Base-by-base conservation (phyloP, 2,329 filamentous ascomycete species). In the Neurospora sp. region DNA sequence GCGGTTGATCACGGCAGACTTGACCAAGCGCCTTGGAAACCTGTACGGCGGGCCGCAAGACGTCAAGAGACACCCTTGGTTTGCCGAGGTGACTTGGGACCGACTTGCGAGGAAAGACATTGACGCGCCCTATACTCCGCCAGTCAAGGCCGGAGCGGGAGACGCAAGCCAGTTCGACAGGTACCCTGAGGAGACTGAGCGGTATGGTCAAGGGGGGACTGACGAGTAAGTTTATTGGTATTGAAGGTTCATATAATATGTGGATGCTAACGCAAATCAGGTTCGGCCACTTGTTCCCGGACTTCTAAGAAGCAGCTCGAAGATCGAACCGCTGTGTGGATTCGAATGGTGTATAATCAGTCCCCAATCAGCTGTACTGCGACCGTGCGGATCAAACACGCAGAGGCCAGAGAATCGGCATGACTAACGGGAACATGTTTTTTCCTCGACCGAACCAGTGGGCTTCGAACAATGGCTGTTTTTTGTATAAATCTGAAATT, bases 141-240 rank as follows among this genome's bases (percentile, higher is more conserved):
- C 96, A 0, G 95, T 99, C 72, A 92, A 96, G 79, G 94, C 93
- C 57, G 96, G 96, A 57, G 91, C 93, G 38, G 96, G 96, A 71
- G 96, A 99, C 82, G 93, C 96, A 68, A 97, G 94, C 81, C 92
- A 97, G 81, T 99, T 99, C 78, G 96, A 99, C 82, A 92, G 94
- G 80, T 99, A 99, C 80, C 94, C 96, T 1, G 96, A 99, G 81
- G 96, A 99, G 81, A 93, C 92, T 65, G 96, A 99, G 81, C 89
- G 90, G 78, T 99, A 99, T 78, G 96, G 96, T 46, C 83, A 87
- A 74, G 82, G 82, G 69, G 93, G 92, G 66, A 85, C 90, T 73
- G 95, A 98, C 81, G 91, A 93, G 95, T 97, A 86, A 84, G 95
- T 91, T 69, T 66, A 57, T 69, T 69, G 57, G 36, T 67, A 15